Base-by-base conservation (phyloP, 768 basidiomycete species). In the Fomitopsis serialis region DNA sequence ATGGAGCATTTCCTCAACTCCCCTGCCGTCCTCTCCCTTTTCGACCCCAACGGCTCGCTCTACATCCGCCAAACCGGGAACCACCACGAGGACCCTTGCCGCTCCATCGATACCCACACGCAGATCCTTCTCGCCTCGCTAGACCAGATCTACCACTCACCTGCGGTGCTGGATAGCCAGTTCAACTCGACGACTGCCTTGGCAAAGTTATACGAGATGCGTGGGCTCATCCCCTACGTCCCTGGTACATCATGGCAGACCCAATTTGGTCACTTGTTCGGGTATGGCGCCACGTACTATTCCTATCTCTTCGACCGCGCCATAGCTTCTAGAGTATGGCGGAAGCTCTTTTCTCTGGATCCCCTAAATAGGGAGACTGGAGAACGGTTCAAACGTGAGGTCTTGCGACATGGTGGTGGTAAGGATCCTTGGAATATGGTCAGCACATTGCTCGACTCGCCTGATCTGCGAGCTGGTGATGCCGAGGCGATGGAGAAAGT, bases 1-100 rank as follows among this genome's bases (percentile, higher is more conserved):
- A 98, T 98, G 97, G 97, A 99, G 66, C 92, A 94, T 65, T 98
- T 99, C 75, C 80, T 96, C 40, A 87, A 80, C 40, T 96, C 95
- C 0, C 82, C 91, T 0, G 69, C 73, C 13, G 92, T 98, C 25
- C 80, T 98, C 22, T 82, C 87, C 5, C 80, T 96, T 17, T 91
- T 93, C 63, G 78, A 82, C 57, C 62, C 71, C 7, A 72, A 82
- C n/a, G 74, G 72, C 17, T 75, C 76, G 12, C 72, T 76, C 3
- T 61, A 71, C 0, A 46, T 70, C 5, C 74, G 73, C 2, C 79
- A 81, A 57, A 72, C 73, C 0, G 80, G 80, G n/a, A 81, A 85
- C 57, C 80, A 84, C 60, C 84, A 88, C 58, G 77, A 79, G 53
- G 89, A 91, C 58, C 87, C 89, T 0, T 91, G 89, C 54, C 78